A percentile compares a stretch with the other conserved stretches of the same genome.
Evolutionary conservation across 805 yeast genomes (phyloP).

Genomic region (Barnettozyma sp.): DNA sequence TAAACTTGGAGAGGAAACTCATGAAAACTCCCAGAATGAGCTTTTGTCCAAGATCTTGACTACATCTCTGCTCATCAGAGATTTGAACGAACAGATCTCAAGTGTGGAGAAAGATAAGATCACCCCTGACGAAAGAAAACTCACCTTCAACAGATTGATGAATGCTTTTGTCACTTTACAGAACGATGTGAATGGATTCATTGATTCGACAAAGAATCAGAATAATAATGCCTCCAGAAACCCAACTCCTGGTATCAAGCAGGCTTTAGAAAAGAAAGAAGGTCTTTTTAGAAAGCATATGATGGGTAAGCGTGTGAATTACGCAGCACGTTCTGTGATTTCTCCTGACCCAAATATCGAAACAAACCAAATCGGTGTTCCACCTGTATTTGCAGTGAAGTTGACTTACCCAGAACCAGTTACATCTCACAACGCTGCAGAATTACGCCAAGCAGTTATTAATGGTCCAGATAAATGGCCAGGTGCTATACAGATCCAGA

Average conservation of each 20-base stretch:
- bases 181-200: constrained; percentile 88
- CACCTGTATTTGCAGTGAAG: constrained; percentile 95
- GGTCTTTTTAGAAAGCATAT: constrained; percentile 97
- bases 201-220: constrained; percentile 87
- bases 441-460: constrained; percentile 87
- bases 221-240: constrained; percentile 51
- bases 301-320: constrained; percentile 99
- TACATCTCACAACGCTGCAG: constrained; percentile 83
- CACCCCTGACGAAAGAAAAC: constrained; percentile 63
- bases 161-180: constrained; percentile 92
- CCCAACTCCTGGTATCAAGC: constrained; percentile 94
- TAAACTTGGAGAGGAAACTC: constrained; percentile 92
- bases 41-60: constrained; percentile 71
- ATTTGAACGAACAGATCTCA: constrained; percentile 78
- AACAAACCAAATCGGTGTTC: constrained; percentile 97
- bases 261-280: constrained; percentile 96
- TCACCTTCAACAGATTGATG: constrained; percentile 83
- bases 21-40: constrained; percentile 91
- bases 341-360: constrained; percentile 98
- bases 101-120: constrained; percentile 51
- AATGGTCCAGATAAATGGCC: constrained; percentile 99
- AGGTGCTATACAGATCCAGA: constrained; percentile 93
- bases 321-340: constrained; percentile 97
- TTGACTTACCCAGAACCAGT: constrained; percentile 98
- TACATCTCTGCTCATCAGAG: constrained; percentile 77